Percentiles rank a stretch among this genome's conserved stretches.
Evolutionary conservation across 768 basidiomycete genomes (phyloP).

Genomic region (Infundibulicybe gibba): DNA sequence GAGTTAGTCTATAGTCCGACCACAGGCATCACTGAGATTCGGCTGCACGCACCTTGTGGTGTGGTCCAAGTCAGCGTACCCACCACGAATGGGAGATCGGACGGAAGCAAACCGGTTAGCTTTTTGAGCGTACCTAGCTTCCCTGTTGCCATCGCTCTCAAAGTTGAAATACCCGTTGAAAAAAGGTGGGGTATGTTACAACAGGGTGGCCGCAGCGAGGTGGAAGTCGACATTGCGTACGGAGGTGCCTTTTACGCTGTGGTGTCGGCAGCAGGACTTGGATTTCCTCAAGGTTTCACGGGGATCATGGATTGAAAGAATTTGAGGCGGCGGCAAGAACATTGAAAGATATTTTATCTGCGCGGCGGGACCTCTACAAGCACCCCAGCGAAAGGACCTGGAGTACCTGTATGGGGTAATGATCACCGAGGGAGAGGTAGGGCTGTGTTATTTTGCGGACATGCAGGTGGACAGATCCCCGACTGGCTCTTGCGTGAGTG

Average conservation of each 20-base stretch:
- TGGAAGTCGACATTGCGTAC: slow-evolving; percentile 30
- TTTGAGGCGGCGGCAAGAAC: too few species aligned
- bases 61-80: slow-evolving; percentile 28
- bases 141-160: slow-evolving; percentile 19
- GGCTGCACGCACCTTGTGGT: slow-evolving; percentile 36
- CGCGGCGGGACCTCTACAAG: slow-evolving; percentile 12
- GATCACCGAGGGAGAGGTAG: slow-evolving; percentile 24
- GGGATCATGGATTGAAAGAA: background rate
- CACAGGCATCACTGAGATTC: slow-evolving; percentile 12
- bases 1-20: slow-evolving; percentile 13
- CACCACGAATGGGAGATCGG: slow-evolving; percentile 18
- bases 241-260: slow-evolving; percentile 38
- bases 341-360: too few species aligned
- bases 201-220: slow-evolving; percentile 20
- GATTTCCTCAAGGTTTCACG: slow-evolving; percentile 22
- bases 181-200: slow-evolving; percentile 2
- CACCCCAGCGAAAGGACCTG: slow-evolving; percentile 28
- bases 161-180: slow-evolving; percentile 20
- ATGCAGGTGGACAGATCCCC: slow-evolving; percentile 37
- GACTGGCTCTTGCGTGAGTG: slow-evolving; percentile 33
- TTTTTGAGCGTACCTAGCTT: slow-evolving; percentile 34
- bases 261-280: slow-evolving; percentile 27
- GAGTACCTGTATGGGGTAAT: slow-evolving; percentile 35
- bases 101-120: slow-evolving; percentile 22
- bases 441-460: slow-evolving; percentile 34